These are phyloP conservation scores for Mortierella sp. DNA, from an alignment of 371 early-diverging fungal genomes.

Conservation along the genomic window DNA sequence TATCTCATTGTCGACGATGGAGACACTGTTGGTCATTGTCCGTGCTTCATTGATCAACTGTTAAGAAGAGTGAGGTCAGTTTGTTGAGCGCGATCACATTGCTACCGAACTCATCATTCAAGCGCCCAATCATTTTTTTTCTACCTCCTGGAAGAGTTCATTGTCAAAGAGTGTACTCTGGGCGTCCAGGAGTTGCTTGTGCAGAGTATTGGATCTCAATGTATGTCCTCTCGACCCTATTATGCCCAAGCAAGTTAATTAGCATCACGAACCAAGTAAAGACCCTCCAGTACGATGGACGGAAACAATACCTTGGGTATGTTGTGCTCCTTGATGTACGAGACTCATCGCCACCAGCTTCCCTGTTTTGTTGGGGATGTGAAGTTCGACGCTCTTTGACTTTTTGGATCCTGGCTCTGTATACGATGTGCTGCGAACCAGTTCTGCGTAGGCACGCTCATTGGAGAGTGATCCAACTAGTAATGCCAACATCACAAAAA, in stretches of 20 bases:
- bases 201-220: constrained; percentile 10
- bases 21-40: constrained; percentile 58
- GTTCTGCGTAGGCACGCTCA: constrained; percentile 54
- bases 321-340: constrained; percentile 28
- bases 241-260: too few relatives aligned
- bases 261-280: too few relatives aligned
- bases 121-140: background rate
- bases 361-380: constrained; percentile 40
- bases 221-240: constrained; percentile 6
- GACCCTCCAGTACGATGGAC: background rate
- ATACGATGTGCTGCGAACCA: constrained; percentile 23
- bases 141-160: constrained; percentile 65
- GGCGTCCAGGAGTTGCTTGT: constrained; percentile 58
- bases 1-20: constrained; percentile 64
- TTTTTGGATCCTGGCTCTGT: constrained; percentile 16
- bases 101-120: background rate
- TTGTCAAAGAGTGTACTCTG: constrained; percentile 67
- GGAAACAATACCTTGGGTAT: constrained; percentile 28
- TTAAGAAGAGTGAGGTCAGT: background rate
- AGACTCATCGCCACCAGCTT: constrained; percentile 42
- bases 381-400: constrained; percentile 38
- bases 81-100: background rate
- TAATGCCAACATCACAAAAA: background rate
- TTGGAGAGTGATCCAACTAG: constrained; percentile 59
- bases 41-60: constrained; percentile 69